These are phyloP conservation scores for Calocybe cyanea DNA, from an alignment of 768 basidiomycete species.

Conservation along the genomic window DNA sequence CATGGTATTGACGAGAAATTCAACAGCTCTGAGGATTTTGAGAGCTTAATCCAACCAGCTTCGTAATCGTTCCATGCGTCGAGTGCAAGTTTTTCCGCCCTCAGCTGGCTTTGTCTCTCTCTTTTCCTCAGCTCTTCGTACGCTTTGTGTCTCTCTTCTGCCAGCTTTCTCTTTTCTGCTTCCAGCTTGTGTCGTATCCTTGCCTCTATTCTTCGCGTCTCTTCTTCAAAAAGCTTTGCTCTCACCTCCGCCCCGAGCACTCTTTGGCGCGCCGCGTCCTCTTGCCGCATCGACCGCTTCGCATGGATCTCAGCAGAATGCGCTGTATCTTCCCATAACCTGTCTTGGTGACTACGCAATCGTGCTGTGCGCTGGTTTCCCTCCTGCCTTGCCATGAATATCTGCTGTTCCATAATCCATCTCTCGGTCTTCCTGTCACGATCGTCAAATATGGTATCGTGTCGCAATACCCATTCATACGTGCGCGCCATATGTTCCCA, in stretches of 20 bases:
- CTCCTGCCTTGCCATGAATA: slow-evolving; percentile 27
- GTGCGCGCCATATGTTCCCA: slow-evolving; percentile 43
- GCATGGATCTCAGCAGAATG: slow-evolving; percentile 50
- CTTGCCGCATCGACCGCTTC: slow-evolving; percentile 49
- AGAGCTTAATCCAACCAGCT: slow-evolving; percentile 54
- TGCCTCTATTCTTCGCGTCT: slow-evolving; percentile 50
- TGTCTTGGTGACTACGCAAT: slow-evolving; percentile 21
- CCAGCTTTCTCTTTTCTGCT: slow-evolving; percentile 41
- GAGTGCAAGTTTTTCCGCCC: slow-evolving; percentile 39
- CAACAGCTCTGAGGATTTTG: slow-evolving; percentile 41
- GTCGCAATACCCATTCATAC: slow-evolving; percentile 50
- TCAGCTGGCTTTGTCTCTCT: slow-evolving; percentile 39
- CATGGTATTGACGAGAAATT: slow-evolving; percentile 68
- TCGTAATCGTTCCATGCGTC: slow-evolving; percentile 68
- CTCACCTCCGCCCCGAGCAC: slow-evolving; percentile 45
- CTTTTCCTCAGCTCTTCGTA: slow-evolving; percentile 37
- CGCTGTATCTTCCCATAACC: slow-evolving; percentile 49
- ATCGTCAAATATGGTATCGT: slow-evolving; percentile 42
- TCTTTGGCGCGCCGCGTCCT: slow-evolving; percentile 40
- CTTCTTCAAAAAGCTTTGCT: slow-evolving; percentile 47
- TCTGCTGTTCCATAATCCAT: slow-evolving; percentile 64
- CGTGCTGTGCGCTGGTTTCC: slow-evolving; percentile 13
- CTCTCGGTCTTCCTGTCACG: slow-evolving; percentile 52
- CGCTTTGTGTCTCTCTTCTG: slow-evolving; percentile 43
- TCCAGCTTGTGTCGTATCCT: slow-evolving; percentile 48